Percentiles rank a stretch among this genome's conserved stretches.
Conservation (phyloP, 169 alveolate genomes). For the Theileria parva region DNA sequence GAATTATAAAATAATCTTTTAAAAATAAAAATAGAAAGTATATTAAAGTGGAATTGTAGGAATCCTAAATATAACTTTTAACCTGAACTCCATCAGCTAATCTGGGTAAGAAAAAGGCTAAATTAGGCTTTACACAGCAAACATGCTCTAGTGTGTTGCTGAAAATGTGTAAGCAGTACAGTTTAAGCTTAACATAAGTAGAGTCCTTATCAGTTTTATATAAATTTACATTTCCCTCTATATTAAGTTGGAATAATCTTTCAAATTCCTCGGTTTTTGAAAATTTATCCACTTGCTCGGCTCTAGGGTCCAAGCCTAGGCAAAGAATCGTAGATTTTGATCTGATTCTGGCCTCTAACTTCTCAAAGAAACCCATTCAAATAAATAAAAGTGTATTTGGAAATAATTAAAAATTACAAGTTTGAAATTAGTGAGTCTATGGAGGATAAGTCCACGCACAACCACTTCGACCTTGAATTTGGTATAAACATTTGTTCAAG, state of each 20-base stretch:
- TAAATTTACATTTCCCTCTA: conserved; percentile 17
- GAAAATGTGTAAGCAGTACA: conserved; percentile 69
- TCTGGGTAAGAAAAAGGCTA: conserved; percentile 76
- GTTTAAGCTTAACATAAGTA: conserved; percentile 50
- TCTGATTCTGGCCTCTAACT: conserved; percentile 25
- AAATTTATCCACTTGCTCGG: conserved; percentile 65
- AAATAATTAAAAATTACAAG: conserved; percentile 1
- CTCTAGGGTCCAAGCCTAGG: conserved; percentile 78
- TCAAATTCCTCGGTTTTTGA: conserved; percentile 61
- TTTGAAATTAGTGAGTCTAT: conserved; percentile 1
- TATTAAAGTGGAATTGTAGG: not conserved
- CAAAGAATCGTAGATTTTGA: conserved; percentile 61
- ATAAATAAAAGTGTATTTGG: not conserved
- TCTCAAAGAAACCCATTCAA: conserved; percentile 56
- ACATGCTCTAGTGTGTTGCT: conserved; percentile 67
- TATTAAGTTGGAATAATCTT: conserved; percentile 35
- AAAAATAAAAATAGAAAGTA: not conserved
- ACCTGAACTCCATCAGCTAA: conserved; percentile 76
- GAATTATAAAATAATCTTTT: not conserved
- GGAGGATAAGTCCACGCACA: conserved; percentile 40
- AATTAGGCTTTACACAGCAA: conserved; percentile 71
- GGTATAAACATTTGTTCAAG: conserved; percentile 47
- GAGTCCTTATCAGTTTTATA: conserved; percentile 25
- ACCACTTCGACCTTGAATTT: conserved; percentile 48
- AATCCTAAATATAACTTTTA: not conserved